phyloP scores from a whole-genome alignment of 208 protist genomes.

The Trichomonas tenax region DNA sequence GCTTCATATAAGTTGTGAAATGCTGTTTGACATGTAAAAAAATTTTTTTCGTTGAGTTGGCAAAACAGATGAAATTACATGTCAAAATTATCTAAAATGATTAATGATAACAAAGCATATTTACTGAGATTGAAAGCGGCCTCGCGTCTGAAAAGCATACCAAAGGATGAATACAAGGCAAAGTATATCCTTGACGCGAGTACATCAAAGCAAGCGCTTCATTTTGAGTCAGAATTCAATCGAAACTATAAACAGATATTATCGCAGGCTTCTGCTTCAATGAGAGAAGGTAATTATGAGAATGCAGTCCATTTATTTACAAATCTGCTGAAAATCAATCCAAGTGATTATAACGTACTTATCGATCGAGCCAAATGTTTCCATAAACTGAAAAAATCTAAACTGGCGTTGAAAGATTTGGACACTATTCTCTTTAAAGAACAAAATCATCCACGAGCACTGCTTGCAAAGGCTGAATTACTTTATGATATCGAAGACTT shows the following conservation, averaged over 20 bases:
- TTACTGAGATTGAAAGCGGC: not conserved
- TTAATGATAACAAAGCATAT: not conserved
- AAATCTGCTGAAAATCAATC: not conserved
- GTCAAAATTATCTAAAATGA: not conserved
- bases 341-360: not conserved
- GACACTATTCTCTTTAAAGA: not conserved
- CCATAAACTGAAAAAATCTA: not conserved
- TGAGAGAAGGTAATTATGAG: not conserved
- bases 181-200: not conserved
- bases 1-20: too few species aligned
- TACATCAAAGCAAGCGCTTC: not conserved
- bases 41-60: too few species aligned
- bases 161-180: not conserved
- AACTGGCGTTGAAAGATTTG: not conserved
- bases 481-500: not conserved
- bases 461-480: not conserved
- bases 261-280: not conserved
- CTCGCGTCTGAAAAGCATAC: not conserved
- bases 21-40: too few species aligned
- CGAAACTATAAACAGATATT: not conserved
- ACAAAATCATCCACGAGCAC: not conserved
- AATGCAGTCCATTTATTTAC: not conserved
- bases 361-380: not conserved
- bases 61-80: too few species aligned
- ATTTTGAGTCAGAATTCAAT: not conserved